Conservation (phyloP, 2,329 filamentous ascomycete species). For the Fusarium sp. region DNA sequence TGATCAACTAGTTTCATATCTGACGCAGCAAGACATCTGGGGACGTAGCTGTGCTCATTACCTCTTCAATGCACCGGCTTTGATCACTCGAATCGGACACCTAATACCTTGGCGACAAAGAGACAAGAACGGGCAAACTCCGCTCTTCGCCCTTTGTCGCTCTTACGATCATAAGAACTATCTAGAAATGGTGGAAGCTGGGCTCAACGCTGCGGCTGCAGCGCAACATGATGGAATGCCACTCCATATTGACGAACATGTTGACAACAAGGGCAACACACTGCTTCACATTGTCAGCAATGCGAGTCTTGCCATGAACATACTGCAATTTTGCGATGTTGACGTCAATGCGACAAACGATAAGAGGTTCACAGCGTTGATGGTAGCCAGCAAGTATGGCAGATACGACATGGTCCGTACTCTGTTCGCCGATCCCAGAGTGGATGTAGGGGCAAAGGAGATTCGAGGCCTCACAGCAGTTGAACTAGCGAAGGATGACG, state of each 20-base stretch:
- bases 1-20: slow-evolving; percentile 69
- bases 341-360: slow-evolving; percentile 96
- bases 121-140: slow-evolving; percentile 98
- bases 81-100: slow-evolving; percentile 79
- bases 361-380: slow-evolving; percentile 91
- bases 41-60: slow-evolving; percentile 95
- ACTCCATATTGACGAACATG: slow-evolving; percentile 91
- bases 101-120: slow-evolving; percentile 87
- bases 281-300: slow-evolving; percentile 96
- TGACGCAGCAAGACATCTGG: slow-evolving; percentile 80
- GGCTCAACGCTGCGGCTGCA: slow-evolving; percentile 74
- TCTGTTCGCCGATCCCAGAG: slow-evolving; percentile 85
- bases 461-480: slow-evolving; percentile 89
- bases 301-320: slow-evolving; percentile 74
- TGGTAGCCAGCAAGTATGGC: slow-evolving; percentile 99
- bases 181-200: slow-evolving; percentile 83
- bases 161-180: slow-evolving; percentile 95
- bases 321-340: slow-evolving; percentile 87
- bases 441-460: slow-evolving; percentile 86
- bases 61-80: slow-evolving; percentile 84
- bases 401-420: slow-evolving; percentile 90
- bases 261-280: slow-evolving; percentile 92
- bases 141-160: slow-evolving; percentile 90
- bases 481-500: slow-evolving; percentile 96
- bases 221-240: slow-evolving; percentile 79